Evolutionary conservation across 306 rosid species (phyloP).

Genomic region (Rosa multiflora): DNA sequence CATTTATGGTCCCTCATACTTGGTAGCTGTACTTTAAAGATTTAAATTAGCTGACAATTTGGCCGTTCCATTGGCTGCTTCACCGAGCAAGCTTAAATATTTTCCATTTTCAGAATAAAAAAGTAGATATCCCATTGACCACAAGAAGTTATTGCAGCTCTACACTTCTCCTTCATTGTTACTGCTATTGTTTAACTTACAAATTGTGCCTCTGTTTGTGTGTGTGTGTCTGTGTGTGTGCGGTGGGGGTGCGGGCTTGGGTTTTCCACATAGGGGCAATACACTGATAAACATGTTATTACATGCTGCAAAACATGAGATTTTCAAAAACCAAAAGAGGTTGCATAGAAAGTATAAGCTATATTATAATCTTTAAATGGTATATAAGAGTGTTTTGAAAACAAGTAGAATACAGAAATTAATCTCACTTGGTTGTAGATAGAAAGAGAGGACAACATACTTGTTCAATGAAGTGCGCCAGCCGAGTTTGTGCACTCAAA

Average conservation of each 20-base stretch:
- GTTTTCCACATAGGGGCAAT: neutral
- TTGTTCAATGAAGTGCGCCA: conserved; percentile 91
- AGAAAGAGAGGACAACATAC: conserved; percentile 37
- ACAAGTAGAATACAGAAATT: neutral
- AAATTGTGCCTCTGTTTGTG: neutral
- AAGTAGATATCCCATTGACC: neutral
- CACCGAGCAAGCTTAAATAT: neutral
- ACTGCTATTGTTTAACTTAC: neutral
- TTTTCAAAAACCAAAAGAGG: neutral
- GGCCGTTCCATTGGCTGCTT: neutral
- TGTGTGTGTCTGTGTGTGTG: no score
- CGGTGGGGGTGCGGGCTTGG: neutral
- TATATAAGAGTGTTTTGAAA: neutral
- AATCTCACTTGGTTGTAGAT: neutral
- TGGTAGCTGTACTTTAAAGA: neutral
- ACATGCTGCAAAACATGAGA: no score
- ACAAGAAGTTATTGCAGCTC: neutral
- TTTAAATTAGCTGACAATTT: neutral
- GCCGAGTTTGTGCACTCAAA: conserved; percentile 91
- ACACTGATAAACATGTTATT: neutral
- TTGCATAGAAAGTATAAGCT: neutral
- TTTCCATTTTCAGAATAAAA: neutral
- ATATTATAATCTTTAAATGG: neutral
- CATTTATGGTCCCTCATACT: neutral
- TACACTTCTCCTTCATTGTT: neutral